These are phyloP conservation scores for Phytophthora pistaciae DNA, from an alignment of 352 stramenopile species.

Conservation along the genomic window DNA sequence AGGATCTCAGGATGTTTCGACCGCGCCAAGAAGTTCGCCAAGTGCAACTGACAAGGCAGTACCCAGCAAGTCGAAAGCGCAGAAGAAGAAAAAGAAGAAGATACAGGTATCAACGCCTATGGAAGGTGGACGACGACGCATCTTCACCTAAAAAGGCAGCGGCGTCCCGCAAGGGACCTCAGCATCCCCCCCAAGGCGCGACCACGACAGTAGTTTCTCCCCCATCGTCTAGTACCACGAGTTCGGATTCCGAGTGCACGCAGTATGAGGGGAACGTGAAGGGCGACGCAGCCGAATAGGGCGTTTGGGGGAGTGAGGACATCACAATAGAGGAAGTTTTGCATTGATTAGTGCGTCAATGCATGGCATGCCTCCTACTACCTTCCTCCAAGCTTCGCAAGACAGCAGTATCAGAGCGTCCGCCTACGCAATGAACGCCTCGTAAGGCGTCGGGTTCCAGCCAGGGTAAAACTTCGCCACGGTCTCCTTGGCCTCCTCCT, in stretches of 20 bases:
- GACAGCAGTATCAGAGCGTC: background rate
- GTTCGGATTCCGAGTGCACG: conserved; percentile 5
- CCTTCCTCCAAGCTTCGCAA: too few species aligned
- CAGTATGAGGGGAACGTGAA: background rate
- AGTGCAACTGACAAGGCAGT: background rate
- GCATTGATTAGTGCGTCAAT: too few species aligned
- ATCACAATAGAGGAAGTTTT: too few species aligned
- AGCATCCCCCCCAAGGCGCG: background rate
- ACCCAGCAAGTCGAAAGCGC: background rate
- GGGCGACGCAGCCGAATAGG: background rate
- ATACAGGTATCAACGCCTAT: background rate
- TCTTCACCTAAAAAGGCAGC: background rate
- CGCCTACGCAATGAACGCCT: conserved; percentile 24
- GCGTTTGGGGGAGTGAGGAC: too few species aligned
- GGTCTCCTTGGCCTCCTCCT: conserved; percentile 21
- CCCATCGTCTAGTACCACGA: background rate
- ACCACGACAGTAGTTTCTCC: background rate
- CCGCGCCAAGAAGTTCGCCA: background rate
- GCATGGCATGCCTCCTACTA: too few species aligned
- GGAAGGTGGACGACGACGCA: background rate
- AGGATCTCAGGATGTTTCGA: background rate
- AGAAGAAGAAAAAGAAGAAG: background rate
- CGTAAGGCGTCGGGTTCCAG: conserved; percentile 37
- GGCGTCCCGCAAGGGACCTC: background rate
- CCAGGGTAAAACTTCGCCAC: conserved; percentile 37